phyloP scores from a whole-genome alignment of 202 grass and related monocot species.

The Carex arenaria region DNA sequence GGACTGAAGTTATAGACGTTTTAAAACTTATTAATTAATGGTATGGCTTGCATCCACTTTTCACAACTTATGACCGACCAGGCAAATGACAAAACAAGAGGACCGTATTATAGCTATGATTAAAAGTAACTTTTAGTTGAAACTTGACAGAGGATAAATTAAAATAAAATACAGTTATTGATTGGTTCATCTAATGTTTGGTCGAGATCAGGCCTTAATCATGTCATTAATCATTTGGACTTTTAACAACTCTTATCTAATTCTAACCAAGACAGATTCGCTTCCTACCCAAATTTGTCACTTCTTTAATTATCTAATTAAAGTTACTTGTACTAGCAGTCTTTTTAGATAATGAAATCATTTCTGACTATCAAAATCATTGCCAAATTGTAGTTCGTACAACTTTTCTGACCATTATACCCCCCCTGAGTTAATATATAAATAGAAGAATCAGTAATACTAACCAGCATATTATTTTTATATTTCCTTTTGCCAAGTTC shows the following conservation, averaged over 20 bases:
- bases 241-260: not conserved
- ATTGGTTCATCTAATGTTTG: not conserved
- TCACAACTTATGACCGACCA: not conserved
- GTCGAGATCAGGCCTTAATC: conserved; percentile 1
- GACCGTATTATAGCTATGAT: not conserved
- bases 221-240: conserved; percentile 15
- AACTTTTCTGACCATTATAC: not conserved
- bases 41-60: not conserved
- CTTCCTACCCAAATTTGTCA: not conserved
- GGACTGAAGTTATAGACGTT: not conserved
- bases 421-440: not conserved
- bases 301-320: conserved; percentile 1
- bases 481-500: not conserved
- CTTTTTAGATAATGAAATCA: not conserved
- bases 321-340: not conserved
- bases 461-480: too few species aligned
- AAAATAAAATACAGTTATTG: not conserved
- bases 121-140: not conserved
- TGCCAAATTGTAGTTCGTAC: not conserved
- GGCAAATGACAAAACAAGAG: not conserved
- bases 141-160: not conserved
- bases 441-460: too few species aligned
- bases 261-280: conserved; percentile 3
- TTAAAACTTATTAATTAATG: not conserved
- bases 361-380: conserved; percentile 1